phyloP scores from a whole-genome alignment of 2,329 filamentous ascomycete species.

The Arthroderma sp. region DNA sequence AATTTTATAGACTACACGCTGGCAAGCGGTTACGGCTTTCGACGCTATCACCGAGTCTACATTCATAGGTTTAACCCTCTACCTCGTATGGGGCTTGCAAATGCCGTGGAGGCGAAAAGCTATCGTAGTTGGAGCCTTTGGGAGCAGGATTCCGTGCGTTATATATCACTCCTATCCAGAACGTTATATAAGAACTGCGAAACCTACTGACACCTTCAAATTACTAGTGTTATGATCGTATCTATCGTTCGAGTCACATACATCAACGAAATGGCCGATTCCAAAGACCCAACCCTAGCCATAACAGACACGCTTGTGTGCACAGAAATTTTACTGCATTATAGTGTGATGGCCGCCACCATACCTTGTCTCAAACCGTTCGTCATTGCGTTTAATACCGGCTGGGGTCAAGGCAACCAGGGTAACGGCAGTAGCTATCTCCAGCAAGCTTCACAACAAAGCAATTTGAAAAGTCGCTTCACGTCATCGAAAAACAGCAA shows the following conservation, averaged over 20 bases:
- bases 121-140: conserved; percentile 26
- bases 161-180: neutral
- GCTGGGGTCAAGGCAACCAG: conserved; percentile 6
- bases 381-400: conserved; percentile 9
- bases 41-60: conserved; percentile 25
- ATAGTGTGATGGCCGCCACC: conserved; percentile 29
- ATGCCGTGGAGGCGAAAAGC: conserved; percentile 22
- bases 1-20: conserved; percentile 13
- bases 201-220: neutral
- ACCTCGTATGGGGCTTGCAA: conserved; percentile 26
- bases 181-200: too few relatives aligned
- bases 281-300: conserved; percentile 20
- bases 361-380: conserved; percentile 21
- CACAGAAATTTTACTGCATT: conserved; percentile 27
- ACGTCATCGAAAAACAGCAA: neutral
- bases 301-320: conserved; percentile 22
- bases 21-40: conserved; percentile 27
- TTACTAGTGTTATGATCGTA: conserved; percentile 19
- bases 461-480: neutral
- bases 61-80: conserved; percentile 19
- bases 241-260: conserved; percentile 24
- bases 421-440: conserved; percentile 6
- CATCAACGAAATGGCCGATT: conserved; percentile 15
- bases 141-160: conserved; percentile 21
- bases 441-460: neutral